These are phyloP conservation scores for Lipomyces kockii DNA, from an alignment of 805 yeast species.

Conservation along the genomic window DNA sequence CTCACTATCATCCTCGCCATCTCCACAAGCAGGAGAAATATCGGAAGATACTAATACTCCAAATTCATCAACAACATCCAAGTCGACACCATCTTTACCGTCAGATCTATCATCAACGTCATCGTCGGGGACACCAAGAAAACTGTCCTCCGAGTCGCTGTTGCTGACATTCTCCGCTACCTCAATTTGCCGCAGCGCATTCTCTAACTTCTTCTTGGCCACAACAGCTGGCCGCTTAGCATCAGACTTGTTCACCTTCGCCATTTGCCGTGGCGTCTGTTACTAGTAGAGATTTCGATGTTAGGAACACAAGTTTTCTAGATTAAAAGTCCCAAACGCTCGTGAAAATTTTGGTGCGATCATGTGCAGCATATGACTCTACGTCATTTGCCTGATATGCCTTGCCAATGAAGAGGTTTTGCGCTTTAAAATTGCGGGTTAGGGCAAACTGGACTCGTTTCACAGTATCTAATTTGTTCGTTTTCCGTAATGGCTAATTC, in stretches of 20 bases:
- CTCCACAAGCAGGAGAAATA: neutral
- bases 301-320: neutral
- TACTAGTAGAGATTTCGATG: neutral
- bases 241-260: neutral
- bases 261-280: neutral
- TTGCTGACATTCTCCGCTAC: slow-evolving; percentile 46
- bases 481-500: too few relatives aligned
- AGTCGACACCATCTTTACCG: slow-evolving; percentile 41
- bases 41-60: slow-evolving; percentile 12
- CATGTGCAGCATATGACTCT: neutral
- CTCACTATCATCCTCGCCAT: slow-evolving; percentile 22
- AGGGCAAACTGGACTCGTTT: neutral
- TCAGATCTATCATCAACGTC: slow-evolving; percentile 46
- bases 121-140: slow-evolving; percentile 37
- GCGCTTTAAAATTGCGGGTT: neutral
- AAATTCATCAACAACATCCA: slow-evolving; percentile 17
- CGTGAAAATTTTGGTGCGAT: neutral
- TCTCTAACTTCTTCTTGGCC: neutral
- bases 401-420: neutral
- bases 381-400: neutral
- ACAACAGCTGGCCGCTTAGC: neutral
- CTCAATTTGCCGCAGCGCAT: slow-evolving; percentile 39
- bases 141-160: slow-evolving; percentile 39
- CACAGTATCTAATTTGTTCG: too few relatives aligned
- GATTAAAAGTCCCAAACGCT: neutral